Conservation (phyloP, 441 rosid species). For the Mallotus repandus region DNA sequence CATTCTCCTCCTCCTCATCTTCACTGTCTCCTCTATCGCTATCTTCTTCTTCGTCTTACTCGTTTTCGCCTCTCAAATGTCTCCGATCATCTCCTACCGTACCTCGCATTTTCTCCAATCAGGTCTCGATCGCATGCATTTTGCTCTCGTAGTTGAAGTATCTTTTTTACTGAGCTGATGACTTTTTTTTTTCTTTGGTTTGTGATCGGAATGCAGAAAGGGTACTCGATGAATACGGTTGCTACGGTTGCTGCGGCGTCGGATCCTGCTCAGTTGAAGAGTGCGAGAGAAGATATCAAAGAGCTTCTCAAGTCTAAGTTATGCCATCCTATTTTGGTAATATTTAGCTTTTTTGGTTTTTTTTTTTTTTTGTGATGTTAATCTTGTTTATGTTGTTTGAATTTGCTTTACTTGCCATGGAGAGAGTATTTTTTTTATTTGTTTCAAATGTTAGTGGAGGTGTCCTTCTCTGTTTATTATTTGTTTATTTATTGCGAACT, state of each 20-base stretch:
- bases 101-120: slow-evolving; percentile 37
- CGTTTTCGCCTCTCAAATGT: slow-evolving; percentile 24
- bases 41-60: slow-evolving; percentile 36
- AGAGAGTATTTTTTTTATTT: neutral
- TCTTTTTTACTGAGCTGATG: neutral
- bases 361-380: neutral
- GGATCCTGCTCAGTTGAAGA: slow-evolving; percentile 74
- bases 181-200: too few species aligned
- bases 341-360: neutral
- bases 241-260: slow-evolving; percentile 56
- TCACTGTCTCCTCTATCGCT: slow-evolving; percentile 20
- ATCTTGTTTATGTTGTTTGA: neutral
- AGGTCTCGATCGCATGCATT: slow-evolving; percentile 32
- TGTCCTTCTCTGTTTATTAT: neutral
- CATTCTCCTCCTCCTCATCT: slow-evolving; percentile 22
- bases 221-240: slow-evolving; percentile 38
- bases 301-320: slow-evolving; percentile 65
- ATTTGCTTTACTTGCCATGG: neutral
- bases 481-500: neutral
- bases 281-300: slow-evolving; percentile 85
- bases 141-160: too few species aligned
- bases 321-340: slow-evolving; percentile 84
- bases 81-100: slow-evolving; percentile 32
- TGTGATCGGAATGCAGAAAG: slow-evolving; percentile 32
- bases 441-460: neutral